These are phyloP conservation scores for Pilaira anomala DNA, from an alignment of 192 early-diverging fungal species.

Conservation along the genomic window DNA sequence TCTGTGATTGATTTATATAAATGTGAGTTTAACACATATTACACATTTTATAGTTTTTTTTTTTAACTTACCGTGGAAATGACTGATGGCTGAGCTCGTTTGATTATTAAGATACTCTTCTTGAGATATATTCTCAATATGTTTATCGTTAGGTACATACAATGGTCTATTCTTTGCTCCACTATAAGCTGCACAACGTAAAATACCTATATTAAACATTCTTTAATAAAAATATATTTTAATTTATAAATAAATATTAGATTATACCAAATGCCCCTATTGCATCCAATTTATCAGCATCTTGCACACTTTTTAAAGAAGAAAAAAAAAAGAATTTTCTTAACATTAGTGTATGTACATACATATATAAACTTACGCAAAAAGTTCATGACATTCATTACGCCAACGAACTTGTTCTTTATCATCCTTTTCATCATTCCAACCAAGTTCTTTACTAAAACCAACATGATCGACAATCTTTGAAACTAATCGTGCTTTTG, in stretches of 20 bases:
- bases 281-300: conserved; percentile 70
- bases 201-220: conserved; percentile 44
- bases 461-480: conserved; percentile 61
- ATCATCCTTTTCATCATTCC: conserved; percentile 41
- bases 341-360: not conserved
- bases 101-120: conserved; percentile 55
- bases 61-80: conserved; percentile 57
- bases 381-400: conserved; percentile 52
- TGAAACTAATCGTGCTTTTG: conserved; percentile 45
- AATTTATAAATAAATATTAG: not conserved
- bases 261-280: conserved; percentile 66
- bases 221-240: not conserved
- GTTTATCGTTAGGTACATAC: conserved; percentile 49
- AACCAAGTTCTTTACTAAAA: conserved; percentile 65
- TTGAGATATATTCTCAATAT: conserved; percentile 52
- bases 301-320: conserved; percentile 53
- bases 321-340: not conserved
- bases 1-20: conserved; percentile 39
- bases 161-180: conserved; percentile 61
- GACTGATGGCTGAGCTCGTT: conserved; percentile 57
- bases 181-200: conserved; percentile 66
- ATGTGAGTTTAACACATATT: not conserved
- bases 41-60: not conserved
- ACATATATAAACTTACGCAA: conserved; percentile 42
- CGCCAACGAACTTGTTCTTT: conserved; percentile 48